Conservation (phyloP, 805 yeast species). For the Saccharomycopsis babjevae region DNA sequence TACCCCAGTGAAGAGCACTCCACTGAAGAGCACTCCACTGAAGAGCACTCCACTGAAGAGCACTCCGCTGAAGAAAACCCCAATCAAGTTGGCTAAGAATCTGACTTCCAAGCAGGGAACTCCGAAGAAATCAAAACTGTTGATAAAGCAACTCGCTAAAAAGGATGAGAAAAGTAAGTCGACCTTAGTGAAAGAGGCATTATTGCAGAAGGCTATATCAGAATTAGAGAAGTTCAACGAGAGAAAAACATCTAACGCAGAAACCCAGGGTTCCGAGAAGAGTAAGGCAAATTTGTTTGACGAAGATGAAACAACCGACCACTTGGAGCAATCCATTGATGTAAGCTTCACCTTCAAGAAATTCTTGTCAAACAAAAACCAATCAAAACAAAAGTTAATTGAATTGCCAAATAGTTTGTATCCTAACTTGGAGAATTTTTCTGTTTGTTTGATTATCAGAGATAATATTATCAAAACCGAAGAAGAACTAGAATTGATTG, state of each 20-base stretch:
- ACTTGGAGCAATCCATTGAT: conserved; percentile 1
- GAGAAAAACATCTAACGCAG: conserved; percentile 25
- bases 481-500: conserved; percentile 36
- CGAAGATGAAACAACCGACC: conserved; percentile 33
- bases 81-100: conserved; percentile 8
- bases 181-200: not conserved
- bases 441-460: conserved; percentile 58
- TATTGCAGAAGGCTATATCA: conserved; percentile 37
- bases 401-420: conserved; percentile 24
- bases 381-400: conserved; percentile 31
- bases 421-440: conserved; percentile 30
- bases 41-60: conserved; percentile 7
- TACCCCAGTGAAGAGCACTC: conserved; percentile 20
- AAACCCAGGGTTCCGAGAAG: conserved; percentile 22
- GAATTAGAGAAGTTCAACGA: conserved; percentile 57
- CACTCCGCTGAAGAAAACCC: conserved; percentile 16
- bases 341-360: conserved; percentile 17
- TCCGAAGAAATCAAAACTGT: conserved; percentile 5
- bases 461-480: conserved; percentile 41
- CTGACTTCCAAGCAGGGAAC: conserved; percentile 1
- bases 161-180: conserved; percentile 19
- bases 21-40: conserved; percentile 16
- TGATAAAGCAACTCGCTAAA: conserved; percentile 6
- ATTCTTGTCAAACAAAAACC: conserved; percentile 12
- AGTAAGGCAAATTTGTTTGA: conserved; percentile 46